Evolutionary conservation across 176 grass and related monocot genomes (phyloP).

Genomic region (Paspalum notatum): DNA sequence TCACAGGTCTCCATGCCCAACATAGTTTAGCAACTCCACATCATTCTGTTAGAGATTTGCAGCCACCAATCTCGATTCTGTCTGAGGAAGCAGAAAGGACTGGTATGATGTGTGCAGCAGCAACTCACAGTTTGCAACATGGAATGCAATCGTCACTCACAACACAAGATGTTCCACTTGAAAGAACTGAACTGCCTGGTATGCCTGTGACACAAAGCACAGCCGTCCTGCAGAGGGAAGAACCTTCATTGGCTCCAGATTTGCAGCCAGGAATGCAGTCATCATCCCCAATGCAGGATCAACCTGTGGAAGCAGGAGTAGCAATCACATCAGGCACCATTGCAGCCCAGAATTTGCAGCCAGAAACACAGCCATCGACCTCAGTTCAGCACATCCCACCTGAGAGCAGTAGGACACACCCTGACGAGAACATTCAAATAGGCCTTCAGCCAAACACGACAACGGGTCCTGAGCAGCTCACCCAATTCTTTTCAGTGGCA

Average conservation of each 20-base stretch:
- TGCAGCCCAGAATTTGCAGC: conserved; percentile 31
- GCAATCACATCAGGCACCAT: conserved; percentile 4
- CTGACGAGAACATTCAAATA: conserved; percentile 39
- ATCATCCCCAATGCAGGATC: conserved; percentile 39
- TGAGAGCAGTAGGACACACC: conserved; percentile 41
- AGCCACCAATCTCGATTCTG: conserved; percentile 38
- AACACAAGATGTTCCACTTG: conserved; percentile 9
- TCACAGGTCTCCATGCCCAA: not conserved
- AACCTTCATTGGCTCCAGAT: conserved; percentile 7
- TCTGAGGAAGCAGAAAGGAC: conserved; percentile 11
- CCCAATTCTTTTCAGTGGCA: conserved; percentile 34
- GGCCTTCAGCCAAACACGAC: conserved; percentile 17
- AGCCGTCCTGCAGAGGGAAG: not conserved
- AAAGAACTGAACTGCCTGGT: conserved; percentile 22
- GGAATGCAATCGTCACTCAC: conserved; percentile 13
- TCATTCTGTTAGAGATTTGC: conserved; percentile 8
- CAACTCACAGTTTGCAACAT: conserved; percentile 16
- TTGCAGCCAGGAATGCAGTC: conserved; percentile 13
- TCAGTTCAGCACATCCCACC: conserved; percentile 16
- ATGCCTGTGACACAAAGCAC: conserved; percentile 1
- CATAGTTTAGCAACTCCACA: conserved; percentile 28
- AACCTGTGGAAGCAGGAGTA: conserved; percentile 27
- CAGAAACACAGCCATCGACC: conserved; percentile 29
- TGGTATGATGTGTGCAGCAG: not conserved
- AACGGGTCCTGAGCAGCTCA: conserved; percentile 23